Evolutionary conservation across 176 grass and related monocot genomes (phyloP), one percentile per base, ranked within the genome.

Genomic region (Bolboschoenus planiculmis): DNA sequence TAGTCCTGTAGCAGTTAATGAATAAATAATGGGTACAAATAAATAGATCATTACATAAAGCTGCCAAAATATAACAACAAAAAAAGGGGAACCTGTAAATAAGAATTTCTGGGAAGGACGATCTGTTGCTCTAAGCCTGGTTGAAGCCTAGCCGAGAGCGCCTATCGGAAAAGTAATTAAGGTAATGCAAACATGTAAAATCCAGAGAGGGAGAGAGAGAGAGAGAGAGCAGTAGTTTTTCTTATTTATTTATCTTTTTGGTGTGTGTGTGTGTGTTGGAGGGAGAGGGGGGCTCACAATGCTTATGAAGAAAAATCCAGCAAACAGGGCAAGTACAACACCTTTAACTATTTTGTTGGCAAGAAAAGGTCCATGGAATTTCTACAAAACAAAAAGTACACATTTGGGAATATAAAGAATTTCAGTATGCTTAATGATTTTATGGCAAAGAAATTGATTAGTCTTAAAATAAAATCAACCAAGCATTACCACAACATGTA

Each of bases 51-150:
- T 68, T 46, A 39, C 14, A 67, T 43, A 75, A 27, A 15, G 9
- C 44, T 55, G 1, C 43, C 34, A 66, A 72, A 10, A 60, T 40
- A 54, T 71, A 84, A 88, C 37, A 18, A 46, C 53, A 85, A 39
- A 66, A 30, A 24, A 15, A 54, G 51, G 29, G 55, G 54, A 85
- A 95, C 96, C 96, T 99, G 96, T 73, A 99, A 85, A 91, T 99
- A 99, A 66, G 96, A 99, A 86, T 99, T 42, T 56, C 83, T 84
- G 81, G 96, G 96, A 85, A 99, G 91, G 79, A 90, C 96, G 70
- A 91, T 83, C 84, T 95, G 65, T 81, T 99, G 96, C 87, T 99
- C 96, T 85, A 99, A 56, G 86, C 96, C 96, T 58, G 92, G 96
- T 86, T 99, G 87, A 67, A 99, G 62, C 91, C 91, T 89, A 75